phyloP scores from a whole-genome alignment of 2,329 filamentous ascomycete species.

The Cucurbitaria berberidis region DNA sequence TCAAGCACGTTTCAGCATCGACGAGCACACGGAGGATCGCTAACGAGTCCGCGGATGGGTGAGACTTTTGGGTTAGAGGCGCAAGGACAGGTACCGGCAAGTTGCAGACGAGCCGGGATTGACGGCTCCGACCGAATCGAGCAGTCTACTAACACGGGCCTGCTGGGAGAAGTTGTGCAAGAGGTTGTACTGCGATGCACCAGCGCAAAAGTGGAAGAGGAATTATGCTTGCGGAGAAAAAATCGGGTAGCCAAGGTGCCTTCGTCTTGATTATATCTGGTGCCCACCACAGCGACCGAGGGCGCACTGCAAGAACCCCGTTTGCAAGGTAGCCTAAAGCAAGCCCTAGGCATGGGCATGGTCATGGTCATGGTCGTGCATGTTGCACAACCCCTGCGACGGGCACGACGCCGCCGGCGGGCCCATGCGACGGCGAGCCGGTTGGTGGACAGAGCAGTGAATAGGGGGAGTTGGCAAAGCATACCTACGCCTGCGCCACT shows the following conservation, averaged over 20 bases:
- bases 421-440: slow-evolving; percentile 24
- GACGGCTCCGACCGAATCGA: slow-evolving; percentile 30
- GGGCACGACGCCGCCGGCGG: slow-evolving; percentile 16
- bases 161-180: slow-evolving; percentile 16
- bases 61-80: slow-evolving; percentile 33
- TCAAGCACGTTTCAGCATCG: slow-evolving; percentile 50
- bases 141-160: slow-evolving; percentile 25
- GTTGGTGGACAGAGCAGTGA: slow-evolving; percentile 17
- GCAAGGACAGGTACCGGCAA: slow-evolving; percentile 36
- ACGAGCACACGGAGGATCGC: slow-evolving; percentile 36
- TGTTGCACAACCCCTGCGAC: slow-evolving; percentile 27
- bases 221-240: slow-evolving; percentile 17
- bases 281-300: slow-evolving; percentile 5
- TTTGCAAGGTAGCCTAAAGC: slow-evolving; percentile 24
- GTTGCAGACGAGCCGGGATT: slow-evolving; percentile 26
- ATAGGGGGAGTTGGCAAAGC: slow-evolving; percentile 27
- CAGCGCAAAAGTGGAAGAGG: slow-evolving; percentile 14
- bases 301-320: slow-evolving; percentile 21
- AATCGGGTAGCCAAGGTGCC: slow-evolving; percentile 14
- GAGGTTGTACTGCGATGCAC: slow-evolving; percentile 12
- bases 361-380: slow-evolving; percentile 10
- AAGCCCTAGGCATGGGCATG: slow-evolving; percentile 7
- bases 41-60: slow-evolving; percentile 30
- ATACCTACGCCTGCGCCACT: slow-evolving; percentile 19
- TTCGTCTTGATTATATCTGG: slow-evolving; percentile 23